Evolutionary conservation across 257 asterid species (phyloP).

Genomic region (Eucommia ulmoides): DNA sequence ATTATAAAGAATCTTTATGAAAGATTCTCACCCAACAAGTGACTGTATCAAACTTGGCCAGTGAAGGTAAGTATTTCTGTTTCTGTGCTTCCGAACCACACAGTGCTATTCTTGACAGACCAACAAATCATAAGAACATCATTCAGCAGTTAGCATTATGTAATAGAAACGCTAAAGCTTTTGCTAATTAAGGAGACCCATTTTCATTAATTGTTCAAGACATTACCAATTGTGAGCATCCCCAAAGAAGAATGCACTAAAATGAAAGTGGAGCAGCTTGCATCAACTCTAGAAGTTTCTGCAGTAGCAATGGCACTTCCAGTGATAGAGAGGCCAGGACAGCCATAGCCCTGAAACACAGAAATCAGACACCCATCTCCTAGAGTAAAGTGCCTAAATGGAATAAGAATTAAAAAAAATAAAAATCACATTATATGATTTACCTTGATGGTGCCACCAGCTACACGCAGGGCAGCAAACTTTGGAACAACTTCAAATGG

Average conservation of each 20-base stretch:
- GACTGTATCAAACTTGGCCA: slow-evolving; percentile 57
- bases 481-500: slow-evolving; percentile 90
- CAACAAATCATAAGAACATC: slow-evolving; percentile 8
- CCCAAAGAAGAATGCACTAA: slow-evolving; percentile 89
- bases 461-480: slow-evolving; percentile 58
- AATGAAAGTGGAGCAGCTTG: slow-evolving; percentile 81
- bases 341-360: slow-evolving; percentile 71
- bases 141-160: slow-evolving; percentile 3
- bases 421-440: neutral
- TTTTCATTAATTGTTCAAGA: neutral
- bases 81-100: slow-evolving; percentile 92
- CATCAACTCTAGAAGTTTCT: slow-evolving; percentile 95
- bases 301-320: slow-evolving; percentile 69
- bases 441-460: slow-evolving; percentile 90
- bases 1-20: too few species aligned
- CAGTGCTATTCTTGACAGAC: slow-evolving; percentile 40
- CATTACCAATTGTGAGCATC: slow-evolving; percentile 79
- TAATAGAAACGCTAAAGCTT: neutral
- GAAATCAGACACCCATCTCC: slow-evolving; percentile 10
- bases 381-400: neutral
- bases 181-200: neutral
- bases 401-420: slow-evolving; percentile 1
- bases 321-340: slow-evolving; percentile 75
- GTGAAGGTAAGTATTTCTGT: slow-evolving; percentile 78
- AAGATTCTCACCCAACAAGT: slow-evolving; percentile 81